These are phyloP conservation scores for Tricharina praecox DNA, from an alignment of 495 filamentous ascomycete species.

Conservation along the genomic window DNA sequence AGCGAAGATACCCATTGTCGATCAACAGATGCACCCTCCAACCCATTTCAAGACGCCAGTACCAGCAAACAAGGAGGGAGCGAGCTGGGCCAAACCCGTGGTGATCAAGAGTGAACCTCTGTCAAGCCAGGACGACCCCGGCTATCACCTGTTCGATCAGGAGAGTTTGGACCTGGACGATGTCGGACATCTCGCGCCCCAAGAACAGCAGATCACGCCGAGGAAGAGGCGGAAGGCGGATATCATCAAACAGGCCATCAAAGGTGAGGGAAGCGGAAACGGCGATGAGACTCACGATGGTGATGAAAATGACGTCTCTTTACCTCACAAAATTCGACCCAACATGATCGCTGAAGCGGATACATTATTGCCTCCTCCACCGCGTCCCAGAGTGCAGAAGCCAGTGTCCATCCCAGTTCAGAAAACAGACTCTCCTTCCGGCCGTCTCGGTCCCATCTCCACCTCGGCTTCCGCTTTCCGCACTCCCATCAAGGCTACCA, in stretches of 20 bases:
- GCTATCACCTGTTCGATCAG: constrained; percentile 20
- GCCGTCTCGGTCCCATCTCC: background rate
- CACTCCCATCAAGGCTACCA: background rate
- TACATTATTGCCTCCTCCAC: too few relatives aligned
- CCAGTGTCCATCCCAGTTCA: too few relatives aligned
- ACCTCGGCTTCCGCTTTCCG: background rate
- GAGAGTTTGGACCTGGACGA: constrained; percentile 63
- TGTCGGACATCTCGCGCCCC: too few relatives aligned
- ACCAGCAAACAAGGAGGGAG: background rate
- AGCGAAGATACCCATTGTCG: background rate
- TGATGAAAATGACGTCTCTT: background rate
- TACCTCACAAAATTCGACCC: too few relatives aligned
- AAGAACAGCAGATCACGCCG: constrained; percentile 38
- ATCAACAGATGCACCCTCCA: too few relatives aligned
- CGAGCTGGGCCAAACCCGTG: constrained; percentile 5
- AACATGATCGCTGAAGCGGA: too few relatives aligned
- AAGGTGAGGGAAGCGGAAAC: background rate
- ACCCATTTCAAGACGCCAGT: too few relatives aligned
- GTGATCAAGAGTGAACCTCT: constrained; percentile 22
- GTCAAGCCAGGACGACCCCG: constrained; percentile 14
- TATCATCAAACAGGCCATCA: background rate
- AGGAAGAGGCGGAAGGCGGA: constrained; percentile 29
- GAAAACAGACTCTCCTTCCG: too few relatives aligned
- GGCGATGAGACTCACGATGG: background rate
- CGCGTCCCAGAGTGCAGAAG: too few relatives aligned